These are phyloP conservation scores for Tetracladium marchalianum DNA, from an alignment of 495 filamentous ascomycete species.

Conservation along the genomic window DNA sequence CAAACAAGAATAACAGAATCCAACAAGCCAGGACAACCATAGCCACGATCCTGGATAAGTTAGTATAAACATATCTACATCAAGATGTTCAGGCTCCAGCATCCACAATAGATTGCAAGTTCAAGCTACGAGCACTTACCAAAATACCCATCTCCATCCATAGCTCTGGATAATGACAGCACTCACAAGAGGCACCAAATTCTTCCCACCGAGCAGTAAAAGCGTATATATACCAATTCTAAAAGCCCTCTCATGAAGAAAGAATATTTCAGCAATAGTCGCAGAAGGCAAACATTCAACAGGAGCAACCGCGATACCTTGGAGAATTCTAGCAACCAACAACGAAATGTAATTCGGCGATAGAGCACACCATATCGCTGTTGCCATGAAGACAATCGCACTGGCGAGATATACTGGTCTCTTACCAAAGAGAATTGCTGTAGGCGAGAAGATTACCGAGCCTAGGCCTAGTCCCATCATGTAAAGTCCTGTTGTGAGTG, in stretches of 20 bases:
- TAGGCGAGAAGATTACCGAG: conserved; percentile 75
- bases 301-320: conserved; percentile 78
- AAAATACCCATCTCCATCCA: conserved; percentile 91
- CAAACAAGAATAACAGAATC: conserved; percentile 73
- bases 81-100: background rate
- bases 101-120: background rate
- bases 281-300: conserved; percentile 94
- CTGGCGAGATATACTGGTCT: conserved; percentile 83
- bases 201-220: conserved; percentile 84
- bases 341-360: conserved; percentile 75
- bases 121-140: conserved; percentile 40
- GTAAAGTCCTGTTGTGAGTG: conserved; percentile 85
- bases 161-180: conserved; percentile 72
- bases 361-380: conserved; percentile 77
- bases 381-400: conserved; percentile 62
- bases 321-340: conserved; percentile 73
- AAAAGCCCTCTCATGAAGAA: conserved; percentile 88
- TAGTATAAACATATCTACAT: conserved; percentile 10
- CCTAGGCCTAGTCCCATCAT: conserved; percentile 92
- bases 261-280: conserved; percentile 94
- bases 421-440: conserved; percentile 86
- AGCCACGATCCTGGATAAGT: conserved; percentile 59
- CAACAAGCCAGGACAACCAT: conserved; percentile 72
- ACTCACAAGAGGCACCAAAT: conserved; percentile 78
- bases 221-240: conserved; percentile 94